A percentile compares a stretch with the other conserved stretches of the same genome.
phyloP scores from a whole-genome alignment of 306 rosid species.

The Vigna mungo region DNA sequence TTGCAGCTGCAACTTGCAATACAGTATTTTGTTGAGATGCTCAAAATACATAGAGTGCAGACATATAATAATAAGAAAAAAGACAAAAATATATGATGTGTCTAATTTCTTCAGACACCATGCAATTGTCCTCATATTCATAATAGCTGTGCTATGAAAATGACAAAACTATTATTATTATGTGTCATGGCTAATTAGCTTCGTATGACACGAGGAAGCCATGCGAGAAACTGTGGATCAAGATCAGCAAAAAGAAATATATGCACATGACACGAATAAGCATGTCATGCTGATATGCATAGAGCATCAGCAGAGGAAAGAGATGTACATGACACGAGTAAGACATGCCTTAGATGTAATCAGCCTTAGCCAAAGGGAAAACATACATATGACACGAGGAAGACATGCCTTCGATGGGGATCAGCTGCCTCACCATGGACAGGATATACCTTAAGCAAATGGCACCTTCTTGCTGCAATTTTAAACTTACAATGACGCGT shows the following conservation, averaged over 20 bases:
- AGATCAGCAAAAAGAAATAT: too few species aligned
- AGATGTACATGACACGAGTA: too few species aligned
- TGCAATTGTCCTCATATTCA: neutral
- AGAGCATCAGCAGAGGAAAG: neutral
- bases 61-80: neutral
- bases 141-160: neutral
- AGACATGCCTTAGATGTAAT: too few species aligned
- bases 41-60: neutral
- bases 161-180: neutral
- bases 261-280: constrained; percentile 4
- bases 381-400: too few species aligned
- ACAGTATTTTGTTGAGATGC: neutral
- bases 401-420: too few species aligned
- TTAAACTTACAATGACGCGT: constrained; percentile 10
- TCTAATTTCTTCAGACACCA: neutral
- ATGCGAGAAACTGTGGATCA: too few species aligned
- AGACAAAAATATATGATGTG: neutral
- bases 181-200: neutral
- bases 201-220: too few species aligned
- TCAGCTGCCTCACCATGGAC: constrained; percentile 18
- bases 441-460: constrained; percentile 12
- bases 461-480: neutral
- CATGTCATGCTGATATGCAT: constrained; percentile 34
- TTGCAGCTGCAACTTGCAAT: neutral
- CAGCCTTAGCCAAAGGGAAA: too few species aligned